A percentile compares a stretch with the other conserved stretches of the same genome.
These are phyloP conservation scores for Hypoxylon crocopeplum DNA, from an alignment of 495 filamentous ascomycete species.

Conservation along the genomic window DNA sequence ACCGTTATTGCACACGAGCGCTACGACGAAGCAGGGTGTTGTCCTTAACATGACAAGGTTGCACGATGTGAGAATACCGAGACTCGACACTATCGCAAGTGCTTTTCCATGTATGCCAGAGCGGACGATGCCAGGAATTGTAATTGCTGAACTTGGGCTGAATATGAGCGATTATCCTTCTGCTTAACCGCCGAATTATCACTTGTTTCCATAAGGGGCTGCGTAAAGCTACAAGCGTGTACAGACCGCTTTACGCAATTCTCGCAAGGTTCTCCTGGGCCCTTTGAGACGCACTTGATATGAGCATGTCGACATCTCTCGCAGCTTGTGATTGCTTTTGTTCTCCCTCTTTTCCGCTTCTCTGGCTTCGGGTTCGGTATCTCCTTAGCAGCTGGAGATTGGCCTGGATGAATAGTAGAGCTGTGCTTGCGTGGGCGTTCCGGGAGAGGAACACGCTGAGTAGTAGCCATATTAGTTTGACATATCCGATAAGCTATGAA, in stretches of 20 bases:
- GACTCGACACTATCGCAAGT: too few species aligned
- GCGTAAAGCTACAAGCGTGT: conserved; percentile 20
- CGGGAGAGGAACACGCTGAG: conserved; percentile 19
- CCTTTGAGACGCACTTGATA: conserved; percentile 25
- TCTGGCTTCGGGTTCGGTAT: not conserved
- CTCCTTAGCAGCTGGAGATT: not conserved
- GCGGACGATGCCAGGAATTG: too few species aligned
- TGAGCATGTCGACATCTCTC: conserved; percentile 30
- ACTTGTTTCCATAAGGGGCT: not conserved
- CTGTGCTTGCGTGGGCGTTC: not conserved
- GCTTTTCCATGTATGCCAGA: too few species aligned
- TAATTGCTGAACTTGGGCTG: too few species aligned
- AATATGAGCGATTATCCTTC: not conserved
- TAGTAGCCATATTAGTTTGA: conserved; percentile 2
- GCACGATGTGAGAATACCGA: too few species aligned
- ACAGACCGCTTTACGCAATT: conserved; percentile 27
- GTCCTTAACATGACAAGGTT: too few species aligned
- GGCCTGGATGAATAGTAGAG: not conserved
- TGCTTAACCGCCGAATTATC: not conserved
- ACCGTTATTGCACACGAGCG: too few species aligned
- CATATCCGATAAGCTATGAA: too few species aligned
- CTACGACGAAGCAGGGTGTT: too few species aligned
- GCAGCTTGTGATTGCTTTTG: conserved; percentile 31
- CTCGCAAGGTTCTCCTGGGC: conserved; percentile 16
- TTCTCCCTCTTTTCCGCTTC: conserved; percentile 18